Conservation (phyloP, 2,329 filamentous ascomycete genomes). For the Aspergillus neotritici region DNA sequence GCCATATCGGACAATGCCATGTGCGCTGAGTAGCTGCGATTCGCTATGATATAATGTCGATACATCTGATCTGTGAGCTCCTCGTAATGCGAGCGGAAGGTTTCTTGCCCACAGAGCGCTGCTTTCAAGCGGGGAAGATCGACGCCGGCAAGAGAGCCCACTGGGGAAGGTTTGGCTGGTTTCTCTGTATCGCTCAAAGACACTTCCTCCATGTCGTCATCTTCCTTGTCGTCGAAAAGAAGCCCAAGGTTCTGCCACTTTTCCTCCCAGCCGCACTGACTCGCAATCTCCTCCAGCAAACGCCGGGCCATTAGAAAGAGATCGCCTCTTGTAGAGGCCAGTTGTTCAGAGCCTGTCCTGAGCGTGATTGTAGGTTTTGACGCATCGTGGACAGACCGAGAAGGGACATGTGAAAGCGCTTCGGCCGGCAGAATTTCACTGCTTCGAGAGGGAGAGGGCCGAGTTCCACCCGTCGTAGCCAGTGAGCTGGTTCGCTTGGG, state of each 20-base stretch:
- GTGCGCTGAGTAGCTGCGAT: conserved; percentile 70
- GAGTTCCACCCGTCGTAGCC: conserved; percentile 15
- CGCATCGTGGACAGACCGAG: conserved; percentile 27
- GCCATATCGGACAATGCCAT: conserved; percentile 78
- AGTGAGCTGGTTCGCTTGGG: conserved; percentile 39
- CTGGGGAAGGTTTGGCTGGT: conserved; percentile 11
- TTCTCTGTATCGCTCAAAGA: conserved; percentile 25
- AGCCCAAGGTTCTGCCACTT: conserved; percentile 61
- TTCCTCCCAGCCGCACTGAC: conserved; percentile 66
- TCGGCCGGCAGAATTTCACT: conserved; percentile 28
- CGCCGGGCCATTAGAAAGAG: conserved; percentile 74
- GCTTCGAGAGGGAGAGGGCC: conserved; percentile 24
- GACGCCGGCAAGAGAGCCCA: conserved; percentile 43
- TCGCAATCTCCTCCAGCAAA: conserved; percentile 68
- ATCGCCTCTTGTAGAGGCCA: conserved; percentile 77
- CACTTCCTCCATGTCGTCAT: conserved; percentile 31
- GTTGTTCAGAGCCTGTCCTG: conserved; percentile 65
- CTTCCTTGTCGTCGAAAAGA: conserved; percentile 31
- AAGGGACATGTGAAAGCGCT: conserved; percentile 9
- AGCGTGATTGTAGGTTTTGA: conserved; percentile 21
- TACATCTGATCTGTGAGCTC: conserved; percentile 78
- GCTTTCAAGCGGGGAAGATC: conserved; percentile 54
- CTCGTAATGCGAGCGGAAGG: conserved; percentile 64
- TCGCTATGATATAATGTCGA: conserved; percentile 74
- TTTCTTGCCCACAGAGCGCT: conserved; percentile 56